Base-by-base conservation (phyloP, 176 grass and related monocot species). In the Panicum miliaceum region DNA sequence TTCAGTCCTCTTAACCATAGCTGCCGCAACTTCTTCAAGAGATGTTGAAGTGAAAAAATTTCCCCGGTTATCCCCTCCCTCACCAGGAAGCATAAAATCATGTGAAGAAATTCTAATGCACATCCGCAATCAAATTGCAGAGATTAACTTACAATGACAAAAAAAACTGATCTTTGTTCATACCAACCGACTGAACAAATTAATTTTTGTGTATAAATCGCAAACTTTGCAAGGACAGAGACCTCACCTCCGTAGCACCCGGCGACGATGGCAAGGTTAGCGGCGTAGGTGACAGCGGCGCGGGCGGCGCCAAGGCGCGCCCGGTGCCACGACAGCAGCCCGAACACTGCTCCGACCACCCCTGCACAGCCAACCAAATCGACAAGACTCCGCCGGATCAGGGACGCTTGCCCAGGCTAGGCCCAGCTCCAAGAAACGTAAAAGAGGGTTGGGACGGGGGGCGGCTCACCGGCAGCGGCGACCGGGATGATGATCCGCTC, bases 171-270 rank as follows among this genome's bases (percentile, higher is more conserved):
- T 19, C 16, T 50, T 50, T 64, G 64, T 34, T 65, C 43, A 64
- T 25, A 79, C 18, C 0, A 64, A 32, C 8, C 8, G 6, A 12
- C 26, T 20, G 32, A 68, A 73, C 26, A 23, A 70, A 12, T 13
- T 65, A 34, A 34, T 22, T 37, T 85, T 8, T 35, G 20, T 7
- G 53, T 46, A 71, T 19, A 53, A 38, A 4, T 19, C 51, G 19
- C 19, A 89, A 53, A 64, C 5, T 71, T 62, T 16, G 12, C 16
- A 54, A 63, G 10, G 6, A 16, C 37, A 35, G 73, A 78, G 35
- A 59, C 27, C 90, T 87, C 85, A 98, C 96, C 91, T 62, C 85
- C 92, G 75, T 95, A 98, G 89, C 87, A 95, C 29, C 89, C 93
- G 9, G 87, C 73, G 27, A 87, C 80, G 67, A 92, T 84, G 81